Percentiles rank a stretch among this genome's conserved stretches.
These are phyloP conservation scores for Leishmania tarentolae DNA, from an alignment of 208 protist genomes.

Conservation along the genomic window DNA sequence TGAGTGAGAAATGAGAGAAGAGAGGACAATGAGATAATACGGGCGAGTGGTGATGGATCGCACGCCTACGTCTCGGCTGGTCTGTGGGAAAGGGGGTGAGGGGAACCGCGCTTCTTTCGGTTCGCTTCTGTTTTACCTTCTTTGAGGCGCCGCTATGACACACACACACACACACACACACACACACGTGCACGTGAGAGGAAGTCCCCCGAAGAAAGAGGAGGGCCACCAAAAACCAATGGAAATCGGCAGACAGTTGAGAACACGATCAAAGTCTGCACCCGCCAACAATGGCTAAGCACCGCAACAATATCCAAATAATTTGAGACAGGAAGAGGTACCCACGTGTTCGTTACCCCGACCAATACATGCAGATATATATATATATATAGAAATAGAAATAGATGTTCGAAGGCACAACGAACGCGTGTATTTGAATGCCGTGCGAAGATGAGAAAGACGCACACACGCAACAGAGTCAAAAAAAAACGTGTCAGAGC, in stretches of 20 bases:
- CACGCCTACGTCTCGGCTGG: neutral
- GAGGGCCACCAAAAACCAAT: no score
- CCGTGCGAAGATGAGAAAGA: neutral
- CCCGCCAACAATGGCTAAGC: neutral
- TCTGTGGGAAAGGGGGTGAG: no score
- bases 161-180: slow-evolving; percentile 1
- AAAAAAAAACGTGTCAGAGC: neutral
- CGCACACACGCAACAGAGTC: neutral
- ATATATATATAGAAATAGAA: neutral
- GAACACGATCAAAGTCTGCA: neutral
- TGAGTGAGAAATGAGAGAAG: neutral
- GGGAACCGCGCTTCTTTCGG: no score
- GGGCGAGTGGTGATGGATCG: neutral
- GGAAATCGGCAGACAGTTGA: neutral
- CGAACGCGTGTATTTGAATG: neutral
- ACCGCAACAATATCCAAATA: neutral
- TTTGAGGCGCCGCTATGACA: neutral
- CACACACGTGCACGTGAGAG: no score
- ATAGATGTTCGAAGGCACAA: neutral
- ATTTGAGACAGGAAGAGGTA: neutral
- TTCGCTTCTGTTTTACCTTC: no score
- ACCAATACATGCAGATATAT: slow-evolving; percentile 8
- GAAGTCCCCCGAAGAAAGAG: no score
- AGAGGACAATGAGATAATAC: neutral
- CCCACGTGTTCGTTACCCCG: neutral